Conservation (phyloP, 495 filamentous ascomycete genomes). For the Hyaloscypha finlandica region DNA sequence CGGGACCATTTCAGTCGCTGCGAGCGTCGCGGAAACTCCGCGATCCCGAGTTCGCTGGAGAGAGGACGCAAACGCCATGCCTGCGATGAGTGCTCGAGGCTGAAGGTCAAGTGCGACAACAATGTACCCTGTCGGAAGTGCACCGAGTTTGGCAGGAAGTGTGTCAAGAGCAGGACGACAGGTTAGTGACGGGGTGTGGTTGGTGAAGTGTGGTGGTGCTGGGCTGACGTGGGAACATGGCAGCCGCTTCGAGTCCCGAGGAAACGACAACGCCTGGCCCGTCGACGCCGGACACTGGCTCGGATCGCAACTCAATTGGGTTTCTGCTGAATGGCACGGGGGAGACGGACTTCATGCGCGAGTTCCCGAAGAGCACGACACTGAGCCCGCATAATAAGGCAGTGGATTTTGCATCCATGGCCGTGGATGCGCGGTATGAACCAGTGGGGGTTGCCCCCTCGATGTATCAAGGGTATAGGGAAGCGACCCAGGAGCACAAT, state of each 20-base stretch:
- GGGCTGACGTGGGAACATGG: background rate
- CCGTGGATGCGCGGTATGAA: background rate
- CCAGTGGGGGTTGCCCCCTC: background rate
- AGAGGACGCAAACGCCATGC: constrained; percentile 34
- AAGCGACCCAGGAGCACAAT: constrained; percentile 20
- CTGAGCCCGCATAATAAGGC: constrained; percentile 19
- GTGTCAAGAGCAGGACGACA: constrained; percentile 29
- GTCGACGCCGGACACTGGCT: constrained; percentile 24
- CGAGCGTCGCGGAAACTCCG: constrained; percentile 26
- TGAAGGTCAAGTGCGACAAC: constrained; percentile 36
- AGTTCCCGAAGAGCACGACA: constrained; percentile 25
- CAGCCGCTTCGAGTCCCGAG: constrained; percentile 26
- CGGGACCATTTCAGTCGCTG: constrained; percentile 34
- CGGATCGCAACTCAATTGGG: constrained; percentile 33
- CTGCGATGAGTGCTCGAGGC: constrained; percentile 33
- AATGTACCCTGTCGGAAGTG: constrained; percentile 33
- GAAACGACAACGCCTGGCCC: constrained; percentile 16
- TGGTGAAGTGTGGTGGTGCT: background rate
- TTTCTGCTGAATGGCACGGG: constrained; percentile 31
- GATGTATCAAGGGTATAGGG: constrained; percentile 17
- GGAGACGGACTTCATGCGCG: constrained; percentile 29
- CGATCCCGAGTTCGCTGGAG: constrained; percentile 30
- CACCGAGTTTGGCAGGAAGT: constrained; percentile 32
- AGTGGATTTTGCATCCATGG: background rate
- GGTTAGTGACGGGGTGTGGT: constrained; percentile 10